phyloP scores from a whole-genome alignment of 805 yeast genomes.

The Candida fluviatilis region DNA sequence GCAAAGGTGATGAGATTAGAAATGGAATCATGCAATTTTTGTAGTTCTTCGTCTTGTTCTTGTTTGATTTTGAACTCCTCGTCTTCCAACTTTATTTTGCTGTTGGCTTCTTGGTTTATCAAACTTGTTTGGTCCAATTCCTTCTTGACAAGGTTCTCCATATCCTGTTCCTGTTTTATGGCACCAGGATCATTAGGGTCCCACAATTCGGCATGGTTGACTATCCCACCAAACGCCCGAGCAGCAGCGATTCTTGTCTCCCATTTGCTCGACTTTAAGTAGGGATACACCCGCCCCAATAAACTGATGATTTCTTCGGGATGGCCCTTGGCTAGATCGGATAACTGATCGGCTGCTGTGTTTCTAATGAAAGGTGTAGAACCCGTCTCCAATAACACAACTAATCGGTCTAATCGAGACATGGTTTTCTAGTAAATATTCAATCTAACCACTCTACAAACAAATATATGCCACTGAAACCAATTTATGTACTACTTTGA shows the following conservation, averaged over 20 bases:
- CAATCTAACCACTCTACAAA: background rate
- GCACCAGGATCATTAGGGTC: constrained; percentile 61
- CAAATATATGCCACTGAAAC: background rate
- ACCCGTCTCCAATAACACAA: constrained; percentile 79
- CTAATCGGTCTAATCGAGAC: constrained; percentile 55
- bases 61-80: constrained; percentile 26
- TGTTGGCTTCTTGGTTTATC: constrained; percentile 6
- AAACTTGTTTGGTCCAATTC: constrained; percentile 9
- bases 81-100: constrained; percentile 14
- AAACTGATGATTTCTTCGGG: constrained; percentile 87
- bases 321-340: constrained; percentile 89
- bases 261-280: constrained; percentile 80
- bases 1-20: constrained; percentile 44
- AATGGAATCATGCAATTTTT: constrained; percentile 36
- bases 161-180: constrained; percentile 18
- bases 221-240: constrained; percentile 90
- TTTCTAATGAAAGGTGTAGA: constrained; percentile 89
- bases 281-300: constrained; percentile 88
- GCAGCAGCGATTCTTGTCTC: constrained; percentile 96
- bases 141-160: constrained; percentile 8
- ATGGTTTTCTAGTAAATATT: constrained; percentile 12
- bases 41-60: constrained; percentile 41
- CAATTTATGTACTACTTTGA: background rate
- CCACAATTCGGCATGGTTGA: constrained; percentile 74
- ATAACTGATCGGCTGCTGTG: constrained; percentile 95